Conservation (phyloP, 768 basidiomycete genomes). For the Lactarius quietus region DNA sequence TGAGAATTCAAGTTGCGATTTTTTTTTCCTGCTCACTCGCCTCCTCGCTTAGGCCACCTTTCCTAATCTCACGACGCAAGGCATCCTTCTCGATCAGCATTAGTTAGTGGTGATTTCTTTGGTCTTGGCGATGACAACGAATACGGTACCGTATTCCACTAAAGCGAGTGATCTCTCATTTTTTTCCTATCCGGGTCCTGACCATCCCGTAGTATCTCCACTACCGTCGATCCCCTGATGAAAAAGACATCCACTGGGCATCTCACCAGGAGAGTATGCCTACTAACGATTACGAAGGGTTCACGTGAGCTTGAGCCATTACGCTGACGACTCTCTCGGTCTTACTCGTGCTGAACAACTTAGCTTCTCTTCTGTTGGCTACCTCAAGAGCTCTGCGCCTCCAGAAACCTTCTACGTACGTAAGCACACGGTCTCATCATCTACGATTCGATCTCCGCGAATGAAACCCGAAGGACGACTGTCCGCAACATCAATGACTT, state of each 20-base stretch:
- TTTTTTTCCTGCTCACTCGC: neutral
- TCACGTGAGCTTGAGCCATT: conserved; percentile 14
- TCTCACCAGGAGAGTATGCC: too few species aligned
- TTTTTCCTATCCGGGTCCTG: neutral
- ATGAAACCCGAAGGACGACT: conserved; percentile 39
- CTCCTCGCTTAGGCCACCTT: too few species aligned
- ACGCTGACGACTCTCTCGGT: neutral
- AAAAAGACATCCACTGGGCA: conserved; percentile 54
- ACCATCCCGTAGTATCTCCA: conserved; percentile 38
- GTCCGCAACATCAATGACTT: conserved; percentile 64
- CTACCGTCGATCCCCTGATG: conserved; percentile 58
- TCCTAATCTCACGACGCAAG: too few species aligned
- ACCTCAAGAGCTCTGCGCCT: conserved; percentile 34
- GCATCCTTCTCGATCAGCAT: too few species aligned
- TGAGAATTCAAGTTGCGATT: neutral
- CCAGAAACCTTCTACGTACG: too few species aligned
- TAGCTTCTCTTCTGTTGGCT: conserved; percentile 37
- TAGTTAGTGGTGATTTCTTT: too few species aligned
- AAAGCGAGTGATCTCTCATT: too few species aligned
- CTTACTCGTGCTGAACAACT: neutral
- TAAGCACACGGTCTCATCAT: too few species aligned
- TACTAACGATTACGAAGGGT: conserved; percentile 41
- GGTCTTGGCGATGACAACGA: too few species aligned
- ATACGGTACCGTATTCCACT: too few species aligned
- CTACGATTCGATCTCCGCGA: conserved; percentile 47